phyloP scores from a whole-genome alignment of 139 green algal genomes.

The Marvania coccoides region DNA sequence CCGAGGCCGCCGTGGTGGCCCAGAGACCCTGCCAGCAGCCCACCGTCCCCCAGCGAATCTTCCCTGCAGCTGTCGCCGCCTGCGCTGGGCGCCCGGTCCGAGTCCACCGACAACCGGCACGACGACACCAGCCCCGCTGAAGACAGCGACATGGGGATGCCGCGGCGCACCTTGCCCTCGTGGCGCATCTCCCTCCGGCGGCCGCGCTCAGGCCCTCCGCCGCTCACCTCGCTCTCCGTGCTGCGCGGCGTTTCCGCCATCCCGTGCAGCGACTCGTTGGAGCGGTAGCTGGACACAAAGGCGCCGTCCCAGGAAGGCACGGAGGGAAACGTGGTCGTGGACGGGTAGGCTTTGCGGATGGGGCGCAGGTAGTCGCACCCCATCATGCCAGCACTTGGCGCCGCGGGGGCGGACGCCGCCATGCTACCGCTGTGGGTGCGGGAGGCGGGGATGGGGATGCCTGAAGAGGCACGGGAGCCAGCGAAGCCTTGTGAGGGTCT shows the following conservation, averaged over 20 bases:
- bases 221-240: neutral
- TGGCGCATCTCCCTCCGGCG: neutral
- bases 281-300: neutral
- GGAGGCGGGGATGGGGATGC: neutral
- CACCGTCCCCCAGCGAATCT: no score
- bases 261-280: neutral
- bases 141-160: slow-evolving; percentile 8
- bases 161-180: slow-evolving; percentile 11
- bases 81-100: no score
- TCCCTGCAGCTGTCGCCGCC: no score
- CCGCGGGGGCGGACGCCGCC: neutral
- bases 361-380: neutral
- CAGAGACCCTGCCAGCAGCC: no score
- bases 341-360: neutral
- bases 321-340: neutral
- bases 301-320: neutral
- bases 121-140: no score
- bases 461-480: neutral
- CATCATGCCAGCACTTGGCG: neutral
- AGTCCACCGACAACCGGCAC: no score
- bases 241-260: slow-evolving; percentile 5
- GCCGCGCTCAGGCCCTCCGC: neutral
- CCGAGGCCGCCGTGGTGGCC: no score
- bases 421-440: neutral
- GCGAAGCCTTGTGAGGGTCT: no score